phyloP scores from a whole-genome alignment of 1,284 basidiomycete species.

The Golubevia sp. region DNA sequence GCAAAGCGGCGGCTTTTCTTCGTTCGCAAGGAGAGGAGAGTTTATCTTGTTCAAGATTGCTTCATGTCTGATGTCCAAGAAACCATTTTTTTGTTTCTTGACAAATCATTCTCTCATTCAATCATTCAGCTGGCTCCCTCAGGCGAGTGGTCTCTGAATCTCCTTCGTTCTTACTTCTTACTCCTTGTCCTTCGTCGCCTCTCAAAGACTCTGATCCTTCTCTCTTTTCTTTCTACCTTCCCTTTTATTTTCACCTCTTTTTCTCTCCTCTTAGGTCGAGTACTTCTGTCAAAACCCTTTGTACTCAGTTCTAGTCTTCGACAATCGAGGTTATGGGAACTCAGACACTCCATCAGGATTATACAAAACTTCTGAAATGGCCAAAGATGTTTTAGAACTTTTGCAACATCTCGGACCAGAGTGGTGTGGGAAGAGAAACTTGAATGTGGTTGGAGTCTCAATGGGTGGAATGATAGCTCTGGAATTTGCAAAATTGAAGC shows the following conservation, averaged over 20 bases:
- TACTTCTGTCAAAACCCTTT: constrained; percentile 28
- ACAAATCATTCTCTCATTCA: no score
- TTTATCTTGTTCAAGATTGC: no score
- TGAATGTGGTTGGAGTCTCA: constrained; percentile 51
- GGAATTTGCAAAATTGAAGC: constrained; percentile 18
- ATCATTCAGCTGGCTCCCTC: background rate
- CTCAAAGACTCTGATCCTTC: no score
- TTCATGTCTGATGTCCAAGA: no score
- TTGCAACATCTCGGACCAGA: constrained; percentile 28
- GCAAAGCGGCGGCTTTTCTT: no score
- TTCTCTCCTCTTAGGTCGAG: no score
- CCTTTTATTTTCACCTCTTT: no score
- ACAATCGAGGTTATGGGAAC: constrained; percentile 56
- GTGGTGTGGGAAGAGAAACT: constrained; percentile 32
- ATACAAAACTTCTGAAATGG: constrained; percentile 51
- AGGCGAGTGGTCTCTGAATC: constrained; percentile 15
- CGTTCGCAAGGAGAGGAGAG: no score
- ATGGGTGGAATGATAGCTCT: constrained; percentile 61
- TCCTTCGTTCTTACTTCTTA: no score
- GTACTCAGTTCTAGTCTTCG: constrained; percentile 52
- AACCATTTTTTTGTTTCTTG: no score
- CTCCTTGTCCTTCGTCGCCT: no score
- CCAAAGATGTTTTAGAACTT: constrained; percentile 44
- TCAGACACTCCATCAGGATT: constrained; percentile 42
- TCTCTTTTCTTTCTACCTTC: no score